A percentile compares a stretch with the other conserved stretches of the same genome.
Evolutionary conservation across 1,284 basidiomycete genomes (phyloP).

Genomic region (Apiotrichum akiyoshidainum): DNA sequence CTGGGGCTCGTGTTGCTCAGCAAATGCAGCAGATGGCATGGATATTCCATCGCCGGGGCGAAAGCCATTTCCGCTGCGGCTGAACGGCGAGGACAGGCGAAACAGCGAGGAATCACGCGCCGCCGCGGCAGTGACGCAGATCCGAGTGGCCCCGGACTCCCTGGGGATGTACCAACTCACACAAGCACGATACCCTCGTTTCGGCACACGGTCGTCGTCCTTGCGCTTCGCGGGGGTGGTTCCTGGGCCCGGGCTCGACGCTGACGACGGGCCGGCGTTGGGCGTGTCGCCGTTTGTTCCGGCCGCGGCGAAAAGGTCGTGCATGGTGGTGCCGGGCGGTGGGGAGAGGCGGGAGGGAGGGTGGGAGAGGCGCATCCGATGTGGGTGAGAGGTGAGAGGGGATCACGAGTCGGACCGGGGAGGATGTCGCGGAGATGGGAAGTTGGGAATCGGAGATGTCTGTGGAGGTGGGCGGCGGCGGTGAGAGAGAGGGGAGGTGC

Average conservation of each 20-base stretch:
- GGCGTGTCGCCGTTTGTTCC: neutral
- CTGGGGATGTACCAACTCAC: conserved; percentile 21
- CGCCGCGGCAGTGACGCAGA: too few species aligned
- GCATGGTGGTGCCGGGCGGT: conserved; percentile 23
- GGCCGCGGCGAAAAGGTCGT: conserved; percentile 12
- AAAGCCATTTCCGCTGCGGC: neutral
- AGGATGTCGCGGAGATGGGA: too few species aligned
- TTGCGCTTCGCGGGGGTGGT: conserved; percentile 12
- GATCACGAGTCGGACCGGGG: too few species aligned
- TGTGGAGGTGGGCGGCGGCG: too few species aligned
- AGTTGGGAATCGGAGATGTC: too few species aligned
- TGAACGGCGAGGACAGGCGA: neutral
- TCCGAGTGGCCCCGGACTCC: too few species aligned
- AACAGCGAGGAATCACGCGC: neutral
- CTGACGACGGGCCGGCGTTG: neutral
- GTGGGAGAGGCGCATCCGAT: conserved; percentile 23
- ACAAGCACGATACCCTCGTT: conserved; percentile 46
- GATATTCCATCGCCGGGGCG: neutral
- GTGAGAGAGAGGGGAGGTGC: too few species aligned
- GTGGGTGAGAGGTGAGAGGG: too few species aligned
- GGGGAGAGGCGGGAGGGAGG: conserved; percentile 38
- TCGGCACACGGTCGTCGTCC: conserved; percentile 32
- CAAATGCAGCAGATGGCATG: neutral
- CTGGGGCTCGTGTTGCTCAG: neutral
- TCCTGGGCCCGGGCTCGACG: neutral